Evolutionary conservation across 2,329 filamentous ascomycete species (phyloP).

Genomic region (Calonectria hongkongensis): DNA sequence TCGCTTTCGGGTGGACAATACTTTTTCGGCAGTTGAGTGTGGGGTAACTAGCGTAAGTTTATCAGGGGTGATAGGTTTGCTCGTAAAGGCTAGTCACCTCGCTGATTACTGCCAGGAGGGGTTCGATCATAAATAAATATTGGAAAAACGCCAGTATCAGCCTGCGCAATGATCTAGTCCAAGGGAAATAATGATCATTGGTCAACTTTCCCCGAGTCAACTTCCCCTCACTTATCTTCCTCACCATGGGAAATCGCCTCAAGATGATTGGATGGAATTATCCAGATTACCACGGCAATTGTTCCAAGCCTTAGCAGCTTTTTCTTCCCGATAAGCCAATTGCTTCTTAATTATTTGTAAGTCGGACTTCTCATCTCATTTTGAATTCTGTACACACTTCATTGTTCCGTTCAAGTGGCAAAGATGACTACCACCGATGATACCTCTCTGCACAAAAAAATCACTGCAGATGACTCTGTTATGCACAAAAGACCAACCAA

Average conservation of each 20-base stretch:
- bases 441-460: background rate
- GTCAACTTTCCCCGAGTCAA: background rate
- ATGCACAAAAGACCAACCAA: background rate
- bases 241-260: background rate
- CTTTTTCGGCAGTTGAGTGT: background rate
- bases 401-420: background rate
- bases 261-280: slow-evolving; percentile 18
- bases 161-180: too few relatives aligned
- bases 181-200: background rate
- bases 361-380: background rate
- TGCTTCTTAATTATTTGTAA: background rate
- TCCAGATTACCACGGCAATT: background rate
- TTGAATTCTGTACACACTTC: background rate
- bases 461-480: background rate
- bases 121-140: too few relatives aligned
- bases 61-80: too few relatives aligned
- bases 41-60: background rate
- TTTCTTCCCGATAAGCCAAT: background rate
- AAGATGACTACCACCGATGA: background rate
- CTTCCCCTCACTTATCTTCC: background rate
- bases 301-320: background rate
- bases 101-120: too few relatives aligned
- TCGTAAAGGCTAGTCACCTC: too few relatives aligned
- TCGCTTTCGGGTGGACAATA: background rate
- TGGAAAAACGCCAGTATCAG: too few relatives aligned